Base-by-base conservation (phyloP, 2,329 filamentous ascomycete species). In the Fusarium denticulatum region DNA sequence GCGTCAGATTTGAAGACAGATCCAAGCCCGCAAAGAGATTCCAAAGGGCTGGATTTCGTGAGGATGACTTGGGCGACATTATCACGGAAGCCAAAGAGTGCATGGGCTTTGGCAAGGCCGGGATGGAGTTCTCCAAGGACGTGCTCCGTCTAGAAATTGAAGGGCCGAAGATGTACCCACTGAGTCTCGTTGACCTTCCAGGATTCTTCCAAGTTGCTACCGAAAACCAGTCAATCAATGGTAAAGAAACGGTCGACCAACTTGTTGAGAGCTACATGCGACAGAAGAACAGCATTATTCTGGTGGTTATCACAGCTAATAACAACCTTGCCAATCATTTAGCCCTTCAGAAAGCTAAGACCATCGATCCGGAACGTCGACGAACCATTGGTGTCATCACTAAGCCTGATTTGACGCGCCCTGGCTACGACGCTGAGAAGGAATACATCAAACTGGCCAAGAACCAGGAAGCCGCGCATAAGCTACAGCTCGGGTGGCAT, bases 361-460 rank as follows among this genome's bases (percentile, higher is more conserved):
- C 81, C 20, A 75, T 85, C 36, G 88, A 90, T 69, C 80, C 80
- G 3, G 72, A 81, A 2, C 81, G 83, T 20, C 69, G 79, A 5
- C 84, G 88, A 5, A 91, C 88, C 0, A 79, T 91, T 1, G 87
- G 88, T 0, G 85, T 91, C 62, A 85, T 91, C 61, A 91, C 88
- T 0, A 83, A 90, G 73, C 86, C 87, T 0, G 88, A 90, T 67
- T 77, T 79, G 7, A 77, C 75, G 73, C 1, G 59, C 79, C 1
- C 46, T n/a, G 46, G 46, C 16, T 49, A 32, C 16, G 46, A 49
- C 18, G 46, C 83, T 82, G 2, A 83, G 82, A 82, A 83, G 10
- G 84, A 89, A 64, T 87, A 83, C 66, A 69, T 83, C 3, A 70
- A 71, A n/a, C 58, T 84, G 0, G 78, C 79, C 5, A 77, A 77